Base-by-base conservation (phyloP, 2,329 filamentous ascomycete species). In the Penicillium polonicum region DNA sequence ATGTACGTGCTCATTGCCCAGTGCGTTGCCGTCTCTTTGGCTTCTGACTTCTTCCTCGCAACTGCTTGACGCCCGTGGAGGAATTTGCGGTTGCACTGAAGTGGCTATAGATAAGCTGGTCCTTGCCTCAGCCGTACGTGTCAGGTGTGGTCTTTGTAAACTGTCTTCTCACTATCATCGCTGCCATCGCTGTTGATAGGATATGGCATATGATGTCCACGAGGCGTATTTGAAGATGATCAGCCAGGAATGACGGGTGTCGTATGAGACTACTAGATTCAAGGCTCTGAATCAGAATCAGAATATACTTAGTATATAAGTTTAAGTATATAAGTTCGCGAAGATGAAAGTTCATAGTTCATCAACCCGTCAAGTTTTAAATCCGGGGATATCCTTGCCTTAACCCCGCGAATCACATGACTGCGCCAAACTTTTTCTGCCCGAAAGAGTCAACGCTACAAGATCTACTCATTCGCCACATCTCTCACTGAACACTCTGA, bases 1-100 rank as follows among this genome's bases (percentile, higher is more conserved):
- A 80, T 51, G 72, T 88, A 86, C 62, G 77, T 87, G 58, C 70
- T 80, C 15, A 72, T 88, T n/a, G 81, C 81, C 17, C 84, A 87
- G 52, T 74, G 85, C 5, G 80, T 86, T 52, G 84, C 80, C 55
- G 72, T 88, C 12, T 85, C 83, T 0, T 87, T 83, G 63, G 83
- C 85, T 2, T 82, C 85, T 70, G 87, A 85, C 63, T 5, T 23
- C 31, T 88, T 88, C 74, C 86, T 64, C 21, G 61, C 59, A 13
- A 60, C 63, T 0, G 41, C 13, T 17, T 25, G 41, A 23, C 9
- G 21, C 41, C 13, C 3, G 15, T 5, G 6, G 41, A 25, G 21
- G 7, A 25, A 2, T 25, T 42, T 25, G 21, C 21, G 2, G 15
- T 25, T 42, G 41, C 21, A 8, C 21, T 2, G 7, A 12, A 12